phyloP scores from a whole-genome alignment of 169 alveolate species.

The Plasmodium berghei region DNA sequence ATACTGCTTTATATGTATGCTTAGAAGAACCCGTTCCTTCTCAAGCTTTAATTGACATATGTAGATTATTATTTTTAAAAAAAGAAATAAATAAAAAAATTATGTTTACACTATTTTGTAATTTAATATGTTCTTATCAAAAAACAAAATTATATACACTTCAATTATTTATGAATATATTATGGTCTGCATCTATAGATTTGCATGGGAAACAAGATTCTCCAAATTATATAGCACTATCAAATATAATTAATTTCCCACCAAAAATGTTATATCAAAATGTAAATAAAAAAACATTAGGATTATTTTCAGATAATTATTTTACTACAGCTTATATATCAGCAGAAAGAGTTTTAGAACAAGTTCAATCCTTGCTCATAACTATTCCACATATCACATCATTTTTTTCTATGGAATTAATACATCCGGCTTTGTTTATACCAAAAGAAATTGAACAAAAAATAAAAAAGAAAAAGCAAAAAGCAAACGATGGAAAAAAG shows the following conservation, averaged over 20 bases:
- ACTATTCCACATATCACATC: conserved; percentile 80
- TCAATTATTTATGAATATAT: conserved; percentile 79
- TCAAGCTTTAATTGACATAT: conserved; percentile 79
- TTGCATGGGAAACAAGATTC: conserved; percentile 61
- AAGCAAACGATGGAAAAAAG: background rate
- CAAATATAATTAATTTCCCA: conserved; percentile 38
- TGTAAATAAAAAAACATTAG: conserved; percentile 38
- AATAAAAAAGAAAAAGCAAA: conserved; percentile 5
- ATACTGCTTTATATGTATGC: conserved; percentile 69
- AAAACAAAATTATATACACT: conserved; percentile 67
- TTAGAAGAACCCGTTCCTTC: conserved; percentile 77
- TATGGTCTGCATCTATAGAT: conserved; percentile 79
- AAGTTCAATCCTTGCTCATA: conserved; percentile 81
- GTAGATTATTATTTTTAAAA: conserved; percentile 83
- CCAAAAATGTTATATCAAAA: conserved; percentile 47
- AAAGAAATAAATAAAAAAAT: conserved; percentile 83
- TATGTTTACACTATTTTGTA: conserved; percentile 81
- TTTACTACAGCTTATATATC: conserved; percentile 78
- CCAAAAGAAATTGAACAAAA: conserved; percentile 67
- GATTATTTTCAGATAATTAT: conserved; percentile 55
- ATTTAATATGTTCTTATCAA: conserved; percentile 69
- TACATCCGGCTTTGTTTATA: conserved; percentile 57
- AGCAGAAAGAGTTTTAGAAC: conserved; percentile 85
- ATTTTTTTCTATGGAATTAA: conserved; percentile 66
- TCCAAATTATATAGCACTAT: conserved; percentile 27